Evolutionary conservation across 2,329 filamentous ascomycete species (phyloP).

Genomic region (Rasamsonia emersonii): DNA sequence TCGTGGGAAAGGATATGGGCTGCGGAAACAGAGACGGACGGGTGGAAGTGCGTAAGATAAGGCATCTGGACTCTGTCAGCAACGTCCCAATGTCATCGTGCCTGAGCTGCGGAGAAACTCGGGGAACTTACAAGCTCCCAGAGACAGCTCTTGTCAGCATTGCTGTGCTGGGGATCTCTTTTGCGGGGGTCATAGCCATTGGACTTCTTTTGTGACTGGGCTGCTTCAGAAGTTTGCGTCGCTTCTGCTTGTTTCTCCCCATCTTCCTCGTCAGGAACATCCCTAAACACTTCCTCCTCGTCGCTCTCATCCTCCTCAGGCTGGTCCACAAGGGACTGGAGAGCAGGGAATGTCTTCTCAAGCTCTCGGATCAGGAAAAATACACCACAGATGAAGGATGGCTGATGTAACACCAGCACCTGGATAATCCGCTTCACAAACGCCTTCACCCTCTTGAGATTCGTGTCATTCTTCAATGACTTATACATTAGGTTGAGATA

Average conservation of each 20-base stretch:
- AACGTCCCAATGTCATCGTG: too few species aligned
- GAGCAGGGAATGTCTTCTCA: constrained; percentile 66
- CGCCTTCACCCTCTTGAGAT: constrained; percentile 83
- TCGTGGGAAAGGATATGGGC: constrained; percentile 59
- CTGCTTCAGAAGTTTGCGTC: constrained; percentile 16
- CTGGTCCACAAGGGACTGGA: constrained; percentile 69
- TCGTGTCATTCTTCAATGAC: constrained; percentile 81
- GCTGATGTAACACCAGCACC: constrained; percentile 77
- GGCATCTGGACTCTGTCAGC: constrained; percentile 42
- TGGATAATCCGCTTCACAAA: constrained; percentile 93
- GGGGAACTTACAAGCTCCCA: constrained; percentile 79
- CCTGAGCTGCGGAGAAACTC: constrained; percentile 1
- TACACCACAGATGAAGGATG: constrained; percentile 86
- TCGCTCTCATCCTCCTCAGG: constrained; percentile 71
- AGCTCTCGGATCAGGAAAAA: constrained; percentile 82
- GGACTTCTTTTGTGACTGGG: constrained; percentile 22
- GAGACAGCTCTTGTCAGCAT: constrained; percentile 84
- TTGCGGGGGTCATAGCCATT: constrained; percentile 75
- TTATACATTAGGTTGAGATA: constrained; percentile 90
- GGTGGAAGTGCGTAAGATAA: constrained; percentile 77
- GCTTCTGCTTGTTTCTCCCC: constrained; percentile 19
- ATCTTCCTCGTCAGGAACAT: constrained; percentile 51
- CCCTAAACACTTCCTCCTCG: constrained; percentile 58
- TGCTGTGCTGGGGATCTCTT: constrained; percentile 81
- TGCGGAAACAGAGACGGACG: constrained; percentile 81